Percentiles rank a stretch among this genome's conserved stretches.
These are phyloP conservation scores for Emericellopsis cladophorae DNA, from an alignment of 2,329 filamentous ascomycete species.

Conservation along the genomic window DNA sequence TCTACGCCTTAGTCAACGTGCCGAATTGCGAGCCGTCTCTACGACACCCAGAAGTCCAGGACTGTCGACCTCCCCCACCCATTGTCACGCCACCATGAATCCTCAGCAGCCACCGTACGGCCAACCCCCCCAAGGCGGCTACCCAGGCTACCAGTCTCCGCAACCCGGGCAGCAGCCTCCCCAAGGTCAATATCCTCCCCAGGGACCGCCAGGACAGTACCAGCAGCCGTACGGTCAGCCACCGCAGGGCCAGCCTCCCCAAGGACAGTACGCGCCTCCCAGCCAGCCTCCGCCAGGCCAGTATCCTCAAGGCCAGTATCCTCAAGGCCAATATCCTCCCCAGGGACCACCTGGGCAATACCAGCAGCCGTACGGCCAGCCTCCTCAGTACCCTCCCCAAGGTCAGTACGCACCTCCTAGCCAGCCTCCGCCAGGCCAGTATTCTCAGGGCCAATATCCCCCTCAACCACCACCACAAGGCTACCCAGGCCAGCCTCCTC, in stretches of 20 bases:
- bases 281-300: constrained; percentile 2
- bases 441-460: background rate
- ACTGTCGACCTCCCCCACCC: too few species aligned
- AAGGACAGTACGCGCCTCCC: constrained; percentile 1
- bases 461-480: background rate
- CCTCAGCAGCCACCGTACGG: constrained; percentile 1
- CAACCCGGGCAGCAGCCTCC: background rate
- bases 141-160: background rate
- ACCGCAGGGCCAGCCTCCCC: constrained; percentile 4
- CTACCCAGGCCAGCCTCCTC: too few species aligned
- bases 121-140: background rate
- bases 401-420: constrained; percentile 1
- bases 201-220: constrained; percentile 1
- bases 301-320: background rate
- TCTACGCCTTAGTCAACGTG: too few species aligned
- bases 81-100: background rate
- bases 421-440: constrained; percentile 2
- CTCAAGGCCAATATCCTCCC: constrained; percentile 3
- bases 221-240: constrained; percentile 5
- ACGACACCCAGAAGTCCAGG: too few species aligned
- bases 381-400: constrained; percentile 2
- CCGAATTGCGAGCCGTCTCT: too few species aligned
- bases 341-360: constrained; percentile 1
- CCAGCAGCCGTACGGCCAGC: constrained; percentile 5
- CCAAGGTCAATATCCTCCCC: constrained; percentile 2